Evolutionary conservation across 2,329 filamentous ascomycete genomes (phyloP).

Genomic region (Penicillium sp.): DNA sequence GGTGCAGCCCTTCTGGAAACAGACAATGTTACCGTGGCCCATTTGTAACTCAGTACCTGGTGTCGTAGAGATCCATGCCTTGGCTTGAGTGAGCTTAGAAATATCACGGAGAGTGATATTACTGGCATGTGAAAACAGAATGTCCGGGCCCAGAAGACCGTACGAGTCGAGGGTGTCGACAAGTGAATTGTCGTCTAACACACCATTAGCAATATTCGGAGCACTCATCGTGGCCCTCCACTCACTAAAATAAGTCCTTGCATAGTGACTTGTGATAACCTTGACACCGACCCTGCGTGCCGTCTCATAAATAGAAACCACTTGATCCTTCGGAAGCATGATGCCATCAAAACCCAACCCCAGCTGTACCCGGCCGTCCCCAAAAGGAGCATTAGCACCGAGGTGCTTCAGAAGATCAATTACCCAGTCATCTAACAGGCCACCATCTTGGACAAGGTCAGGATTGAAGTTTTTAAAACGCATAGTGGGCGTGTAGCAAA

Average conservation of each 20-base stretch:
- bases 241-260: constrained; percentile 9
- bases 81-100: constrained; percentile 15
- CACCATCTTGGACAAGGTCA: constrained; percentile 10
- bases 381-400: constrained; percentile 18
- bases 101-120: constrained; percentile 18
- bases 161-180: constrained; percentile 17
- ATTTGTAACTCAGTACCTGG: constrained; percentile 34
- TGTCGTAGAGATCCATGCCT: constrained; percentile 26
- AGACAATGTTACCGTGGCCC: constrained; percentile 28
- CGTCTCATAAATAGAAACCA: constrained; percentile 20
- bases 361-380: constrained; percentile 26
- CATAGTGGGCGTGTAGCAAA: constrained; percentile 23
- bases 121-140: constrained; percentile 27
- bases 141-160: constrained; percentile 17
- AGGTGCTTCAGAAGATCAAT: constrained; percentile 22
- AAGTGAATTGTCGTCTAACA: constrained; percentile 1
- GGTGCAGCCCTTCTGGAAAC: constrained; percentile 21
- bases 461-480: constrained; percentile 25
- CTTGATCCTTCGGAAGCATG: constrained; percentile 24
- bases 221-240: not conserved
- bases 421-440: constrained; percentile 26
- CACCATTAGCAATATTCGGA: not conserved
- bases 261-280: constrained; percentile 29
- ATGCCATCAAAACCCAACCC: constrained; percentile 31
- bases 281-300: constrained; percentile 19